These are phyloP conservation scores for Osmanthus fragrans DNA, from an alignment of 257 asterid species.

Conservation along the genomic window DNA sequence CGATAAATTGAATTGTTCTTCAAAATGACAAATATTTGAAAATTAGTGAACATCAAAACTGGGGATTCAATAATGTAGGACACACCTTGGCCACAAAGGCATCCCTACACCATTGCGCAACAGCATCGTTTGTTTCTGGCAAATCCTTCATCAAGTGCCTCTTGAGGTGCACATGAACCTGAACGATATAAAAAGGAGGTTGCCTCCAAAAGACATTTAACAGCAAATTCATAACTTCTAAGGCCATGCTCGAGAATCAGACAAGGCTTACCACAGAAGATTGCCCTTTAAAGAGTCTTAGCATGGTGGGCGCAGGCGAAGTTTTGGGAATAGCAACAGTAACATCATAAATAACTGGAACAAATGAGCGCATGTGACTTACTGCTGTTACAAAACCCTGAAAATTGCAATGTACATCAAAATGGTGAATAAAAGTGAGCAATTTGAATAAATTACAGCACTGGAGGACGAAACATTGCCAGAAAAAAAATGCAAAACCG, in stretches of 20 bases:
- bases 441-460: conserved; percentile 1
- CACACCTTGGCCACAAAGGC: conserved; percentile 73
- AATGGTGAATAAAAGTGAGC: conserved; percentile 14
- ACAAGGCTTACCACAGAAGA: conserved; percentile 74
- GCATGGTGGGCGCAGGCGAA: conserved; percentile 90
- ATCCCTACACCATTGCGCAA: conserved; percentile 95
- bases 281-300: conserved; percentile 82
- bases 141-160: conserved; percentile 78
- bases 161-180: conserved; percentile 90
- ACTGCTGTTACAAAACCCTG: conserved; percentile 98
- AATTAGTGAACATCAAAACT: background rate
- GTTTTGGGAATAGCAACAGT: conserved; percentile 84
- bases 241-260: conserved; percentile 10
- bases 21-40: background rate
- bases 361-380: conserved; percentile 82
- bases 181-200: conserved; percentile 1
- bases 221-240: conserved; percentile 1
- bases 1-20: background rate
- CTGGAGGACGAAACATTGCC: background rate
- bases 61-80: conserved; percentile 6
- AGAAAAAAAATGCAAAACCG: background rate
- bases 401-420: conserved; percentile 18
- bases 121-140: conserved; percentile 75
- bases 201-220: background rate
- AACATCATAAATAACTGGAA: conserved; percentile 89